A percentile compares a stretch with the other conserved stretches of the same genome.
Evolutionary conservation across 2,329 filamentous ascomycete species (phyloP).

Genomic region (Colletotrichum sp.): DNA sequence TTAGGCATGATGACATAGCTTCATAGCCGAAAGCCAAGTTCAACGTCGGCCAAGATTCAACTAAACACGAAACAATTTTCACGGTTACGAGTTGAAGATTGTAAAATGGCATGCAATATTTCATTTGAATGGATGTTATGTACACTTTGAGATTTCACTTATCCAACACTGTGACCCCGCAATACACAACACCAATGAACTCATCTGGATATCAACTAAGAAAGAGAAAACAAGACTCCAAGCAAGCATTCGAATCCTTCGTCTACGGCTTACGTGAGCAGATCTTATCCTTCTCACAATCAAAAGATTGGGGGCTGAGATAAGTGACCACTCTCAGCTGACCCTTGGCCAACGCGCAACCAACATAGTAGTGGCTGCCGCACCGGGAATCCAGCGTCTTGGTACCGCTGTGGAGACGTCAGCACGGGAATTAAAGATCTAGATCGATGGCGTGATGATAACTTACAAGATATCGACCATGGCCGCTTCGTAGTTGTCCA

Average conservation of each 20-base stretch:
- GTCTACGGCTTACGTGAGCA: background rate
- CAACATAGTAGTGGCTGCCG: slow-evolving; percentile 17
- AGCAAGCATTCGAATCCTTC: background rate
- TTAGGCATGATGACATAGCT: background rate
- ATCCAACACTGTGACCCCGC: background rate
- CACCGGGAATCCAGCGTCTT: slow-evolving; percentile 13
- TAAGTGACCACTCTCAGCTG: slow-evolving; percentile 17
- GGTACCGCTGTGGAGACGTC: background rate
- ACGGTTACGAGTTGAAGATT: no score
- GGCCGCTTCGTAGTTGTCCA: slow-evolving; percentile 17
- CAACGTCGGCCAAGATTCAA: background rate
- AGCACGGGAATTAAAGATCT: background rate
- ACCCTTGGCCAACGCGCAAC: slow-evolving; percentile 12
- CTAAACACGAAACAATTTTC: no score
- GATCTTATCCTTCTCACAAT: slow-evolving; percentile 13
- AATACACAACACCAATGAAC: background rate
- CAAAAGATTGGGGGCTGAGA: slow-evolving; percentile 15
- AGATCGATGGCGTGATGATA: background rate
- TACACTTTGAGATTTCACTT: background rate
- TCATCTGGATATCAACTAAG: background rate
- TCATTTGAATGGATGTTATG: background rate
- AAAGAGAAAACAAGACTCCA: background rate
- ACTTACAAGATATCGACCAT: slow-evolving; percentile 14
- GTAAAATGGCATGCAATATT: background rate
- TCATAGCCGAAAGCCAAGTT: background rate